phyloP scores from a whole-genome alignment of 441 rosid species.

The Arabidopsis hybrid region DNA sequence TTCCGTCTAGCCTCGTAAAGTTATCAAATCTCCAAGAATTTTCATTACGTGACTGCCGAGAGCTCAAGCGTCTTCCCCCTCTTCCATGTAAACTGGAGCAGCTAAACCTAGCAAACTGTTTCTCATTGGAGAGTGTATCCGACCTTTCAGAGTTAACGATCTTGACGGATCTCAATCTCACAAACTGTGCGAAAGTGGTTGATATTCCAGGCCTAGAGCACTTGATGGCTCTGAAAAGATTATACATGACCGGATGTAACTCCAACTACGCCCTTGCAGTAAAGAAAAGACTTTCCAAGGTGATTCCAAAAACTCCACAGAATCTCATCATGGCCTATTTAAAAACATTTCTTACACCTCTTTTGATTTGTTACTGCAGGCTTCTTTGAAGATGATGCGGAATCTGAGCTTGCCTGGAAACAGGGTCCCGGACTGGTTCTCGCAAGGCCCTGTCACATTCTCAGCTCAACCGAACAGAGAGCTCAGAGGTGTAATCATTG shows the following conservation, averaged over 20 bases:
- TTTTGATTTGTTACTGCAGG: neutral
- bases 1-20: slow-evolving; percentile 63
- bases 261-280: no score
- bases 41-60: slow-evolving; percentile 49
- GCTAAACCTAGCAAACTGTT: slow-evolving; percentile 54
- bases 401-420: no score
- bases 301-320: no score
- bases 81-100: slow-evolving; percentile 59
- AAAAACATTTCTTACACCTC: neutral
- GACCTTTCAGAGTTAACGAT: slow-evolving; percentile 52
- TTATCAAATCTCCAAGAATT: slow-evolving; percentile 60
- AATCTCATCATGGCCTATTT: no score
- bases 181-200: slow-evolving; percentile 59
- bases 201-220: slow-evolving; percentile 63
- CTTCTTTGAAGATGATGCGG: no score
- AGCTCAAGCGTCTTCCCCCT: slow-evolving; percentile 63
- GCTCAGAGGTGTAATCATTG: no score
- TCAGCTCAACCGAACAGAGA: no score
- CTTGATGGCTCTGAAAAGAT: slow-evolving; percentile 17
- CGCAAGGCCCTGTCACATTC: no score
- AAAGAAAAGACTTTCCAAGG: no score
- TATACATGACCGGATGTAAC: no score
- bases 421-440: no score
- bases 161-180: slow-evolving; percentile 53
- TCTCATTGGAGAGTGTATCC: slow-evolving; percentile 50